A percentile compares a stretch with the other conserved stretches of the same genome.
Conservation (phyloP, 1,284 basidiomycete genomes). For the Moniliophthora roreri region DNA sequence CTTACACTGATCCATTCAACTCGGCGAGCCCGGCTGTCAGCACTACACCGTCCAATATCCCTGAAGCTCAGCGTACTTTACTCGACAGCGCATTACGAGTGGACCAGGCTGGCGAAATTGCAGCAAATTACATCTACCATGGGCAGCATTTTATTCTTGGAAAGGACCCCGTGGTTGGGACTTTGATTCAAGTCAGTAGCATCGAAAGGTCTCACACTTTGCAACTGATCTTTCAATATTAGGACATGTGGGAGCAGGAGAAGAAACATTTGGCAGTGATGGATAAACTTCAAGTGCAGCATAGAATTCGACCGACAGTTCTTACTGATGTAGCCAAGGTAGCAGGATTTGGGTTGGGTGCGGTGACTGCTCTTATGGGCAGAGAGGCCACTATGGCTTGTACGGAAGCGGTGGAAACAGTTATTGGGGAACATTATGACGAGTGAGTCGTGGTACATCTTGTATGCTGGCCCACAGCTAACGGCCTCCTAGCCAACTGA, state of each 20-base stretch:
- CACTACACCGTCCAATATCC: slow-evolving; percentile 49
- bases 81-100: slow-evolving; percentile 76
- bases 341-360: slow-evolving; percentile 85
- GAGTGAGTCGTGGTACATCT: slow-evolving; percentile 62
- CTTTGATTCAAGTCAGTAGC: slow-evolving; percentile 71
- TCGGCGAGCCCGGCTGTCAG: slow-evolving; percentile 10
- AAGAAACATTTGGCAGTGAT: slow-evolving; percentile 89
- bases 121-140: slow-evolving; percentile 91
- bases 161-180: slow-evolving; percentile 57
- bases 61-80: slow-evolving; percentile 43
- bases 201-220: slow-evolving; percentile 8
- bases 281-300: slow-evolving; percentile 82
- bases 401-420: slow-evolving; percentile 96
- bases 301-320: slow-evolving; percentile 81
- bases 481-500: slow-evolving; percentile 60
- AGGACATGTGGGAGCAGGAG: slow-evolving; percentile 98
- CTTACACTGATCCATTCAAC: slow-evolving; percentile 15
- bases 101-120: slow-evolving; percentile 91
- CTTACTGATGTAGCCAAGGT: slow-evolving; percentile 84
- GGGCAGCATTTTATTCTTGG: slow-evolving; percentile 79
- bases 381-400: slow-evolving; percentile 97
- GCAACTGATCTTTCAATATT: slow-evolving; percentile 5
- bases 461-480: background rate
- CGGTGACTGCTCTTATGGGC: slow-evolving; percentile 84
- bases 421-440: slow-evolving; percentile 97